These are phyloP conservation scores for Hypericum perforatum DNA, from an alignment of 345 rosid species.

Conservation along the genomic window DNA sequence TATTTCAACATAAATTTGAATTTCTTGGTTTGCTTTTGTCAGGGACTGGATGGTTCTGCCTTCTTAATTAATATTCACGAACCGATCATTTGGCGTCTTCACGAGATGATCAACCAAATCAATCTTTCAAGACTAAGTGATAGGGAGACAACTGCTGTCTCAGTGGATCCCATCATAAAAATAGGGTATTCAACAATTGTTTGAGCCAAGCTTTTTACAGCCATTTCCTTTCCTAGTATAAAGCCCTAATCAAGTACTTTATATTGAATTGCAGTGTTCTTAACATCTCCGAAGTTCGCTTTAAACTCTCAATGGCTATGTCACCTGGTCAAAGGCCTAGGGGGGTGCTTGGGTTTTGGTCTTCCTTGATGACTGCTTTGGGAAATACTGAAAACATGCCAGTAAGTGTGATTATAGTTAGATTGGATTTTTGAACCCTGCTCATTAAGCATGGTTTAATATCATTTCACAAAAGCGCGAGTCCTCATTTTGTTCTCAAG, in stretches of 20 bases:
- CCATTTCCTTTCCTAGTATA: background rate
- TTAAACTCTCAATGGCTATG: constrained; percentile 91
- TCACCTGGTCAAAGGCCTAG: constrained; percentile 94
- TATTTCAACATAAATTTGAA: constrained; percentile 6
- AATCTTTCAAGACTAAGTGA: constrained; percentile 59
- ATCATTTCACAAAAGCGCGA: too few relatives aligned
- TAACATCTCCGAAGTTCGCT: constrained; percentile 77
- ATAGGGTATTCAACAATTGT: constrained; percentile 51
- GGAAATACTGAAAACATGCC: constrained; percentile 98
- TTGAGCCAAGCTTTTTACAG: background rate
- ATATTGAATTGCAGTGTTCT: constrained; percentile 55
- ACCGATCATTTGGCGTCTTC: constrained; percentile 98
- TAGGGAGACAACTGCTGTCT: constrained; percentile 62
- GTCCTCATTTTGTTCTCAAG: too few relatives aligned
- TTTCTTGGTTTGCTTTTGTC: constrained; percentile 14
- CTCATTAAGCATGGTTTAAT: too few relatives aligned
- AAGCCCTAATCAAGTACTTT: constrained; percentile 4
- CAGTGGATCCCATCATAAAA: constrained; percentile 93
- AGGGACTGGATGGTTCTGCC: constrained; percentile 83
- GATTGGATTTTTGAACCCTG: too few relatives aligned
- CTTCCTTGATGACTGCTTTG: constrained; percentile 94
- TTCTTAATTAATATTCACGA: constrained; percentile 89
- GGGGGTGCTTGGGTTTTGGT: constrained; percentile 98
- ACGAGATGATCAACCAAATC: constrained; percentile 90
- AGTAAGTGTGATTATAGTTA: constrained; percentile 35